These are phyloP conservation scores for Nemania serpens DNA, from an alignment of 2,329 filamentous ascomycete species.

Conservation along the genomic window DNA sequence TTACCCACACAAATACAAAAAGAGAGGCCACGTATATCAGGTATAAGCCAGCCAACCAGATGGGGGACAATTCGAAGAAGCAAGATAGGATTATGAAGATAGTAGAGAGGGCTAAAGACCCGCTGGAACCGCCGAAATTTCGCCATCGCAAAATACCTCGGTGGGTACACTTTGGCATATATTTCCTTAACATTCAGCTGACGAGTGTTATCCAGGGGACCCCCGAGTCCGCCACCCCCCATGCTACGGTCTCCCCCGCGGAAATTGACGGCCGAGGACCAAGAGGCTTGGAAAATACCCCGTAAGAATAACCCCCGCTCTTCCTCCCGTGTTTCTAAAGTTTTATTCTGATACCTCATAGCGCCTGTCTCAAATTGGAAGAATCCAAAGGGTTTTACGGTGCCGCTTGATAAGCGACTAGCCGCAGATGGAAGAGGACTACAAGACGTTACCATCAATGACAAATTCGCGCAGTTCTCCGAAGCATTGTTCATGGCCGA, in stretches of 20 bases:
- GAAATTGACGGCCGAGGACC: constrained; percentile 94
- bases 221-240: constrained; percentile 88
- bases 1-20: constrained; percentile 73
- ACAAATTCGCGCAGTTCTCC: constrained; percentile 96
- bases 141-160: constrained; percentile 96
- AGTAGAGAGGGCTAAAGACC: constrained; percentile 89
- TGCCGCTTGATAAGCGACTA: constrained; percentile 91
- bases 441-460: constrained; percentile 94
- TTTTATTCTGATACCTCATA: too few relatives aligned
- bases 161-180: constrained; percentile 1
- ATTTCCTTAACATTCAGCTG: background rate
- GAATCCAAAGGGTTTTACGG: constrained; percentile 97
- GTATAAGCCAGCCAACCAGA: constrained; percentile 95
- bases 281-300: constrained; percentile 89
- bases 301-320: constrained; percentile 39
- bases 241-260: constrained; percentile 93
- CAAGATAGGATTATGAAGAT: constrained; percentile 99
- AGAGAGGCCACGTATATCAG: constrained; percentile 91
- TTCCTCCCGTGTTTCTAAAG: too few relatives aligned
- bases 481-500: constrained; percentile 95
- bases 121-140: constrained; percentile 94
- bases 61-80: constrained; percentile 86
- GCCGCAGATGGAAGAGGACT: constrained; percentile 90
- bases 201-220: constrained; percentile 60
- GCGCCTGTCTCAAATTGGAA: constrained; percentile 91